Conservation (phyloP, 495 filamentous ascomycete species). For the Mytilinidion resinicola region DNA sequence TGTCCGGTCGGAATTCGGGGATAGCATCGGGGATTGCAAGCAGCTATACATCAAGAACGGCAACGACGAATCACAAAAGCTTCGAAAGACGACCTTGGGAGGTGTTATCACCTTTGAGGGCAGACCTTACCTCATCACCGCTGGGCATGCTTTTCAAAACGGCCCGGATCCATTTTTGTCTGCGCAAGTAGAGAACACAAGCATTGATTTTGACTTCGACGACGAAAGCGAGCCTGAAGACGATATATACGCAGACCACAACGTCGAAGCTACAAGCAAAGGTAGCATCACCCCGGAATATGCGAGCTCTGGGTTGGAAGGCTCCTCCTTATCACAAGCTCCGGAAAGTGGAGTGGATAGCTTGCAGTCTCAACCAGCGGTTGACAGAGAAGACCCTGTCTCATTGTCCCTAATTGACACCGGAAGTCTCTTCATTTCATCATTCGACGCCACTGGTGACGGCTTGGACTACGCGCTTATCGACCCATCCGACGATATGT, state of each 20-base stretch:
- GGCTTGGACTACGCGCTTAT: neutral
- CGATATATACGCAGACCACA: constrained; percentile 4
- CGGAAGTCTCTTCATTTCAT: neutral
- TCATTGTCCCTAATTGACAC: neutral
- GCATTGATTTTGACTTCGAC: neutral
- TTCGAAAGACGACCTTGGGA: constrained; percentile 1
- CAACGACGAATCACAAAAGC: neutral
- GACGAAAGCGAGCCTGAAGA: constrained; percentile 2
- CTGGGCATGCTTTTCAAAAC: constrained; percentile 1
- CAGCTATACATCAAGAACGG: neutral
- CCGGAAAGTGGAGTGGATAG: no score
- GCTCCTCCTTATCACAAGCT: neutral
- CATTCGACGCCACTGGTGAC: neutral
- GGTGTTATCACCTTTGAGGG: neutral
- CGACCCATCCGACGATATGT: no score
- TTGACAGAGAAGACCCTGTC: no score
- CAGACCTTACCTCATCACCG: constrained; percentile 9
- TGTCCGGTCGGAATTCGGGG: neutral
- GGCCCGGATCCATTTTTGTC: neutral
- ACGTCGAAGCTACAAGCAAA: constrained; percentile 10
- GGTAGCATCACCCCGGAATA: constrained; percentile 3
- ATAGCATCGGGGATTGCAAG: neutral
- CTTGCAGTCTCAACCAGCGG: no score
- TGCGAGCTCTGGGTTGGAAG: neutral
- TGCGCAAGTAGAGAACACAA: neutral